These are phyloP conservation scores for Begonia loranthoides DNA, from an alignment of 306 rosid genomes.

Conservation along the genomic window DNA sequence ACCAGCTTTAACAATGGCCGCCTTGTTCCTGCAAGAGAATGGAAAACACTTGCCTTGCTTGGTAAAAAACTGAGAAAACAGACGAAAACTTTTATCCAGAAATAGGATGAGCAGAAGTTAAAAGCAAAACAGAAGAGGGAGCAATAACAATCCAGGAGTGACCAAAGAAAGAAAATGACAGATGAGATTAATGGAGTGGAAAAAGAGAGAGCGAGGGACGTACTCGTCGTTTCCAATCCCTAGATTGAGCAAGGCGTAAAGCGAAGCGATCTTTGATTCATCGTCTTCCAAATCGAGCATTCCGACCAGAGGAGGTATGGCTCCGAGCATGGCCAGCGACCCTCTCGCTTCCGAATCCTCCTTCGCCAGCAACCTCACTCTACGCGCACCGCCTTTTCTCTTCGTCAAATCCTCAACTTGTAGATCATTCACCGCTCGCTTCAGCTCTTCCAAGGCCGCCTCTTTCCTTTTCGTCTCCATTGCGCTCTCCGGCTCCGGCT, in stretches of 20 bases:
- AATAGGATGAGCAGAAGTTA: background rate
- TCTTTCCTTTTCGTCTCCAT: conserved; percentile 48
- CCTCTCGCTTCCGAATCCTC: conserved; percentile 59
- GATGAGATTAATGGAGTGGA: background rate
- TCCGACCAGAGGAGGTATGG: conserved; percentile 76
- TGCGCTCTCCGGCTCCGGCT: conserved; percentile 28
- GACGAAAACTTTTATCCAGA: background rate
- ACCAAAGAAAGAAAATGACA: background rate
- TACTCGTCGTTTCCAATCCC: conserved; percentile 90
- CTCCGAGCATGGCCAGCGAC: conserved; percentile 84
- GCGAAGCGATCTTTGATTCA: conserved; percentile 66
- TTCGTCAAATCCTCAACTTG: conserved; percentile 36
- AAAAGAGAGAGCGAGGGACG: conserved; percentile 19
- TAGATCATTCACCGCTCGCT: conserved; percentile 48
- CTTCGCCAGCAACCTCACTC: conserved; percentile 55
- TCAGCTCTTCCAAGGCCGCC: conserved; percentile 52
- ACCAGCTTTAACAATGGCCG: conserved; percentile 83
- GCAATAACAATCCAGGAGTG: background rate
- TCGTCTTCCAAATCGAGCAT: conserved; percentile 65
- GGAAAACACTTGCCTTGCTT: background rate
- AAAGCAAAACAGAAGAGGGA: background rate
- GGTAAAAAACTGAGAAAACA: background rate
- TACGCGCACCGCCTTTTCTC: conserved; percentile 43
- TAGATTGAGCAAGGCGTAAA: conserved; percentile 89
- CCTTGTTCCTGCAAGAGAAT: conserved; percentile 55